These are phyloP conservation scores for Beauveria varroae DNA, from an alignment of 2,329 filamentous ascomycete genomes.

Conservation along the genomic window DNA sequence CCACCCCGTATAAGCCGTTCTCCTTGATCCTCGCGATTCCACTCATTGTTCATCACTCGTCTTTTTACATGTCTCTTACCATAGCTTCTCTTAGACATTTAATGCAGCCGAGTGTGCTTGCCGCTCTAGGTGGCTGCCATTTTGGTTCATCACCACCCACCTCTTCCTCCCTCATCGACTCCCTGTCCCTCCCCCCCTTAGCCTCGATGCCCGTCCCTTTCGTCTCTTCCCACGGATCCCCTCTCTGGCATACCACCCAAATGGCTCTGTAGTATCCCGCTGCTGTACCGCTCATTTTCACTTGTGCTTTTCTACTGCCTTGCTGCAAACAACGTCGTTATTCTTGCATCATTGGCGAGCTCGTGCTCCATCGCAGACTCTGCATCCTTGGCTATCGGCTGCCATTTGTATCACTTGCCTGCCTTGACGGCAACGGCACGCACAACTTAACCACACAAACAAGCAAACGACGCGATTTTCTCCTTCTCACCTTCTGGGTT, in stretches of 20 bases:
- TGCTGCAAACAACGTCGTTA: neutral
- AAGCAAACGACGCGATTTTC: neutral
- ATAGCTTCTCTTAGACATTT: neutral
- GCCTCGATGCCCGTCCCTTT: neutral
- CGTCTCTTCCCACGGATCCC: neutral
- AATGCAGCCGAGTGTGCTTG: neutral
- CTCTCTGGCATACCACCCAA: neutral
- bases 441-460: neutral
- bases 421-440: neutral
- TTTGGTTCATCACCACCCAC: slow-evolving; percentile 5
- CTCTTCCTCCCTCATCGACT: neutral
- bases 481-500: too few relatives aligned
- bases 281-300: slow-evolving; percentile 1
- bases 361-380: neutral
- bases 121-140: neutral
- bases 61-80: neutral
- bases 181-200: neutral
- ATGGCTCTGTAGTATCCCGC: slow-evolving; percentile 5
- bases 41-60: neutral
- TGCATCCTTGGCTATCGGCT: neutral
- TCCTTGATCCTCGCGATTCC: neutral
- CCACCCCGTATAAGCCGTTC: neutral
- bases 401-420: neutral
- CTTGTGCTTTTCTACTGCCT: neutral
- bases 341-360: slow-evolving; percentile 2